Base-by-base conservation (phyloP, 1,284 basidiomycete genomes). In the Thecaphora thlaspeos region DNA sequence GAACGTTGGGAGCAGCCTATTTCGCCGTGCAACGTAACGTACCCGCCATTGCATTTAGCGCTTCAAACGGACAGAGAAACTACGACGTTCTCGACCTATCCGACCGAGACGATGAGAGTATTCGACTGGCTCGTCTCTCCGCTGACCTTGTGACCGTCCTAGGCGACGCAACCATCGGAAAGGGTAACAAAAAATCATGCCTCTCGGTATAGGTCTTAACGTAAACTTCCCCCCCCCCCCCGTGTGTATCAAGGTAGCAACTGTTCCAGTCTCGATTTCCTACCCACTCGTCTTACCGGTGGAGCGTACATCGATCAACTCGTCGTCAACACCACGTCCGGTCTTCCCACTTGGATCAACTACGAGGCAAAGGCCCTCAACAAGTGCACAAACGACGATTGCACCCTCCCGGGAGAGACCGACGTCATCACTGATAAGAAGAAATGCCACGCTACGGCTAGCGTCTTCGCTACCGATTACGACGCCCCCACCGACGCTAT, bases 391-490 rank as follows among this genome's bases (percentile, higher is more conserved):
- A 46, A 50, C 12, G 70, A 68, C 15, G 56, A 75, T 36, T 73
- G 71, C 64, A 48, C 43, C 11, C 58, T 73, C 12, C 63, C 64
- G 19, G 73, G 73, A 12, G 73, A 75, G 55, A 71, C 69, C 19
- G 56, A 63, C 22, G 46, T 64, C 12, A 57, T 74, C 19, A 36
- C 41, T 14, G 48, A 55, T 24, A 61, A 51, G 26, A 41, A 52
- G 14, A 15, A 3, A 4, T 74, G 71, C 54, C 48, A 65, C 32
- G 63, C 59, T 15, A 56, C 68, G 12, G 58, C 68, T 22, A 58
- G 53, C 37, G 52, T 74, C 40, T 74, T 62, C 41, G 51, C 51
- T 42, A 61, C 65, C 36, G 71, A 73, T 46, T 75, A 73, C 43
- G 69, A 73, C 48, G 71, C 73, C 1, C 68, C 70, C 3, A 54